Conservation (phyloP, 352 stramenopile species). For the Phytophthora citricola region DNA sequence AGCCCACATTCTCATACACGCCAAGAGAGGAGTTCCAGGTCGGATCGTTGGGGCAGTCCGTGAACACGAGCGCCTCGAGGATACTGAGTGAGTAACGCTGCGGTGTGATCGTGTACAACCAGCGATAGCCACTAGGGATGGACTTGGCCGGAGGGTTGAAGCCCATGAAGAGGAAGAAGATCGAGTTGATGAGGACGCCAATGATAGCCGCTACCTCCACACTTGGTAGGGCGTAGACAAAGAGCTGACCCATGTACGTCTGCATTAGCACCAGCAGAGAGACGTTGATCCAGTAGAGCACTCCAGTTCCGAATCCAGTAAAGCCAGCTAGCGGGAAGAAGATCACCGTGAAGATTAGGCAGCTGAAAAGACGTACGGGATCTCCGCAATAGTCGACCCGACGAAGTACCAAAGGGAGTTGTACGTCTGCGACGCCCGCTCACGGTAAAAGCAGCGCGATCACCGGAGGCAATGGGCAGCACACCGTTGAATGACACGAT, state of each 20-base stretch:
- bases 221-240: constrained; percentile 25
- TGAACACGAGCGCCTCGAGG: constrained; percentile 36
- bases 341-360: constrained; percentile 36
- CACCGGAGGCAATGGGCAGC: constrained; percentile 52
- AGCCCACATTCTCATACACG: constrained; percentile 24
- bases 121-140: constrained; percentile 32
- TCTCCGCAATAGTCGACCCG: constrained; percentile 70
- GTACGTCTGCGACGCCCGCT: constrained; percentile 93
- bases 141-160: constrained; percentile 30
- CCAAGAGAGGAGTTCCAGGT: constrained; percentile 27
- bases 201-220: constrained; percentile 34
- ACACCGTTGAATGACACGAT: constrained; percentile 31
- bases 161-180: constrained; percentile 35
- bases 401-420: constrained; percentile 82
- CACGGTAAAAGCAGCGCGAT: constrained; percentile 76
- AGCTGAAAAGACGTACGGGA: constrained; percentile 57
- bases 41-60: constrained; percentile 27
- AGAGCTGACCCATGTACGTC: constrained; percentile 40
- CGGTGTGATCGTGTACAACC: constrained; percentile 31
- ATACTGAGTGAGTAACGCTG: constrained; percentile 32
- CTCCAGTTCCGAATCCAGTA: constrained; percentile 26
- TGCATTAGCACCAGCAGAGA: constrained; percentile 42
- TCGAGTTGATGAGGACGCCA: constrained; percentile 29
- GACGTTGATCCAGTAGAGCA: constrained; percentile 40
- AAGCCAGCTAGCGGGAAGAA: constrained; percentile 52